phyloP scores from a whole-genome alignment of 345 rosid genomes.

The Dimocarpus longan region DNA sequence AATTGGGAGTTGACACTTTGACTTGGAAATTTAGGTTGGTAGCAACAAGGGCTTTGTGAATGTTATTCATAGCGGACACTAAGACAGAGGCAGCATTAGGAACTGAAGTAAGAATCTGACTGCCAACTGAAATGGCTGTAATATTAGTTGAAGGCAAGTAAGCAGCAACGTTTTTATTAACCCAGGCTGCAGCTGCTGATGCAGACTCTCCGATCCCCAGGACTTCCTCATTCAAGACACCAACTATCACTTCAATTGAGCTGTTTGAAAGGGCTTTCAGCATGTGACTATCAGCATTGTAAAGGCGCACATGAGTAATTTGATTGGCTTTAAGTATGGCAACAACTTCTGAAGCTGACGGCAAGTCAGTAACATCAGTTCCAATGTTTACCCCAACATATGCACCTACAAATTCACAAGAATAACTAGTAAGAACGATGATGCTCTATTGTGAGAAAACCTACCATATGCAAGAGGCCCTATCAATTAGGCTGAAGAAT shows the following conservation, averaged over 20 bases:
- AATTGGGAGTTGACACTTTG: conserved; percentile 83
- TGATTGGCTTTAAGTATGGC: conserved; percentile 54
- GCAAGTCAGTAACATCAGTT: conserved; percentile 71
- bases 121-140: conserved; percentile 93
- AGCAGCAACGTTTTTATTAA: conserved; percentile 76
- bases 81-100: conserved; percentile 80
- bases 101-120: conserved; percentile 75
- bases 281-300: conserved; percentile 81
- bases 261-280: conserved; percentile 85
- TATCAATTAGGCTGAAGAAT: neutral
- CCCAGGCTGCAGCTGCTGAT: conserved; percentile 84
- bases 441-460: neutral
- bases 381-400: conserved; percentile 88
- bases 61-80: conserved; percentile 78
- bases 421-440: conserved; percentile 9
- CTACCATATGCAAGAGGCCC: neutral
- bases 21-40: conserved; percentile 72
- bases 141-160: conserved; percentile 89
- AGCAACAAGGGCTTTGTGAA: conserved; percentile 89
- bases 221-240: conserved; percentile 79
- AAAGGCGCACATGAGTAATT: conserved; percentile 88
- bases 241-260: conserved; percentile 78
- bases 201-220: conserved; percentile 78
- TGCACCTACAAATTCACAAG: conserved; percentile 55
- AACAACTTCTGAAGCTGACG: conserved; percentile 70